A percentile compares a stretch with the other conserved stretches of the same genome.
Conservation (phyloP, 768 basidiomycete genomes). For the Myochromella boudieri region DNA sequence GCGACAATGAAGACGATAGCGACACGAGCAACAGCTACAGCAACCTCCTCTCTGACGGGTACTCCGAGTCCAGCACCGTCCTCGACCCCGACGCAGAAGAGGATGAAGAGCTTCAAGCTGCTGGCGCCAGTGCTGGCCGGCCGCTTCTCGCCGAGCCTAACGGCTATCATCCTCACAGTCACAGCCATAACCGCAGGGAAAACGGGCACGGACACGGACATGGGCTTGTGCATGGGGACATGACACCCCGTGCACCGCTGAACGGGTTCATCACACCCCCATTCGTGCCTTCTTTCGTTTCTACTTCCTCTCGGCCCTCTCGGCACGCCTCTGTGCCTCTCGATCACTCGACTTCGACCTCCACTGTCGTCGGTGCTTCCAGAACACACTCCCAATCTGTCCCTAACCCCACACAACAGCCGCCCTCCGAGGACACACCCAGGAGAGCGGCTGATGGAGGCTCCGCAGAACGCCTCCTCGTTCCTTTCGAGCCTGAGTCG, state of each 20-base stretch:
- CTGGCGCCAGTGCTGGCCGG: conserved; percentile 31
- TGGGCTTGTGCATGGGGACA: conserved; percentile 48
- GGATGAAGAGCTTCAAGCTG: conserved; percentile 25
- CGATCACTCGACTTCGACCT: not conserved
- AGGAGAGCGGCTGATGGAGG: not conserved
- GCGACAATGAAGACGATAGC: conserved; percentile 55
- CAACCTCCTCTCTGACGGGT: conserved; percentile 34
- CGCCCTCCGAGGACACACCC: not conserved
- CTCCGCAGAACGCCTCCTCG: conserved; percentile 41
- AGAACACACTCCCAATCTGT: not conserved
- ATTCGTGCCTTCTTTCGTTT: not conserved
- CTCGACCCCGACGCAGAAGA: conserved; percentile 33
- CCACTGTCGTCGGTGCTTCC: no score
- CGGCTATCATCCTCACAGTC: conserved; percentile 6
- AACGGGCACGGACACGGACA: conserved; percentile 9
- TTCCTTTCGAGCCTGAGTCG: conserved; percentile 64
- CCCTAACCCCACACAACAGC: not conserved
- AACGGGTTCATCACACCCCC: conserved; percentile 20
- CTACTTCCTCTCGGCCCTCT: not conserved
- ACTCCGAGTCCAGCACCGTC: conserved; percentile 42
- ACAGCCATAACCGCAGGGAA: no score
- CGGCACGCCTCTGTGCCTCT: not conserved
- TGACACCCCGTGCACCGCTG: conserved; percentile 58
- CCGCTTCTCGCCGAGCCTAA: conserved; percentile 27
- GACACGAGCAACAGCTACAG: conserved; percentile 23